Evolutionary conservation across 768 basidiomycete species (phyloP).

Genomic region (Psilocybe cubensis): DNA sequence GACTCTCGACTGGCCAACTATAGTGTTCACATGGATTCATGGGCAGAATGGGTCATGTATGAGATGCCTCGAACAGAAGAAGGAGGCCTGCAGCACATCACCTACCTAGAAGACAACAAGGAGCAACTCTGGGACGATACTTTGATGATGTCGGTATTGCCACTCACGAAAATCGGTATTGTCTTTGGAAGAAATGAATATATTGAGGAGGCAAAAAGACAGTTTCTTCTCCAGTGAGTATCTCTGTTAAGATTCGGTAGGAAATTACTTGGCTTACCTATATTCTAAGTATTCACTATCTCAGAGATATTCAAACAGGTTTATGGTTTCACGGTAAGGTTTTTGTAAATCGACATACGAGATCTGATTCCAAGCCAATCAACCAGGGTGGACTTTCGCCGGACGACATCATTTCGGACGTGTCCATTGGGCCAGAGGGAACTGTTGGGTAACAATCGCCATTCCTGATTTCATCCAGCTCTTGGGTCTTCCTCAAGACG

Average conservation of each 20-base stretch:
- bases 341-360: background rate
- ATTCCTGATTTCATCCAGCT: conserved; percentile 54
- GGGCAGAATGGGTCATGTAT: conserved; percentile 57
- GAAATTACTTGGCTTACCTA: background rate
- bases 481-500: conserved; percentile 39
- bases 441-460: conserved; percentile 54
- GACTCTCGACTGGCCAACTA: conserved; percentile 37
- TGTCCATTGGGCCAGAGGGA: conserved; percentile 58
- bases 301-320: conserved; percentile 46
- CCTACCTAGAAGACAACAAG: conserved; percentile 42
- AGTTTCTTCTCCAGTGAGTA: conserved; percentile 50
- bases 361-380: background rate
- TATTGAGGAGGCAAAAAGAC: conserved; percentile 57
- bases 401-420: conserved; percentile 49
- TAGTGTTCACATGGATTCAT: conserved; percentile 43
- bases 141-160: conserved; percentile 61
- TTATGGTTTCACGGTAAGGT: conserved; percentile 51
- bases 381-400: conserved; percentile 46
- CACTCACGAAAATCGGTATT: conserved; percentile 57
- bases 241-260: background rate
- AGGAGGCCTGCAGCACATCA: conserved; percentile 51
- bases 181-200: conserved; percentile 53
- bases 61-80: conserved; percentile 50
- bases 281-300: conserved; percentile 41
- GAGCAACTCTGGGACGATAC: conserved; percentile 63